Conservation (phyloP, 2,329 filamentous ascomycete genomes). For the Alternaria arborescens region DNA sequence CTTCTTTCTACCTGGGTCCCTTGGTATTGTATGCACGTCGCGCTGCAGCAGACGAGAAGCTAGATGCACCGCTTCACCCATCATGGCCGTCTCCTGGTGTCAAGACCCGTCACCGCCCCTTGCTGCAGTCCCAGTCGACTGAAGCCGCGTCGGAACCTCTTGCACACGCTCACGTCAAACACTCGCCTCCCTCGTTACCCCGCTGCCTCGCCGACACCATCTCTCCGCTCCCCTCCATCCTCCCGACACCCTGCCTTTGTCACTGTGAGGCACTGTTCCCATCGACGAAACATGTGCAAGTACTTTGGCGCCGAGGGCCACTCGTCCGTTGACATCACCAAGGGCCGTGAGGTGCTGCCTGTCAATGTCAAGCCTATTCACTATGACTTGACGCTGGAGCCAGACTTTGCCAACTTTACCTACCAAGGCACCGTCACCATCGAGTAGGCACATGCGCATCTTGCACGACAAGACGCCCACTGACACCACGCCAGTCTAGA, state of each 20-base stretch:
- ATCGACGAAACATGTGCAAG: constrained; percentile 78
- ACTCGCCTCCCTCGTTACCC: constrained; percentile 41
- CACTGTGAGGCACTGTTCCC: constrained; percentile 71
- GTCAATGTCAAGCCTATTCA: constrained; percentile 91
- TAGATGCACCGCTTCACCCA: constrained; percentile 49
- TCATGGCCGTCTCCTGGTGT: constrained; percentile 31
- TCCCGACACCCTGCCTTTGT: constrained; percentile 30
- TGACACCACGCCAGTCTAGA: constrained; percentile 66
- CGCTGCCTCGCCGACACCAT: constrained; percentile 27
- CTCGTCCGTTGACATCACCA: constrained; percentile 66
- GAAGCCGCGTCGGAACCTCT: constrained; percentile 31
- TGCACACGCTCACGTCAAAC: constrained; percentile 34
- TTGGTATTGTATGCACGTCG: constrained; percentile 4
- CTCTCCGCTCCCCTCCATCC: constrained; percentile 27
- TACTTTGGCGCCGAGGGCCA: constrained; percentile 64
- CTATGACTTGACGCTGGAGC: constrained; percentile 91
- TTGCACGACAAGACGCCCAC: constrained; percentile 8
- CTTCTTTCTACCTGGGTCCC: constrained; percentile 7
- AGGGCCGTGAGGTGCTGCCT: constrained; percentile 84
- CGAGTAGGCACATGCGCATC: constrained; percentile 62
- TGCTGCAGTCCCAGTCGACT: constrained; percentile 26
- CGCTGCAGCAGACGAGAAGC: constrained; percentile 24
- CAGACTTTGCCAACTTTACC: constrained; percentile 85
- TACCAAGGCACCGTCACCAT: constrained; percentile 87
- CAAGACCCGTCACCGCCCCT: constrained; percentile 31